phyloP scores from a whole-genome alignment of 1,284 basidiomycete species.

The Ustilago xerochloae region DNA sequence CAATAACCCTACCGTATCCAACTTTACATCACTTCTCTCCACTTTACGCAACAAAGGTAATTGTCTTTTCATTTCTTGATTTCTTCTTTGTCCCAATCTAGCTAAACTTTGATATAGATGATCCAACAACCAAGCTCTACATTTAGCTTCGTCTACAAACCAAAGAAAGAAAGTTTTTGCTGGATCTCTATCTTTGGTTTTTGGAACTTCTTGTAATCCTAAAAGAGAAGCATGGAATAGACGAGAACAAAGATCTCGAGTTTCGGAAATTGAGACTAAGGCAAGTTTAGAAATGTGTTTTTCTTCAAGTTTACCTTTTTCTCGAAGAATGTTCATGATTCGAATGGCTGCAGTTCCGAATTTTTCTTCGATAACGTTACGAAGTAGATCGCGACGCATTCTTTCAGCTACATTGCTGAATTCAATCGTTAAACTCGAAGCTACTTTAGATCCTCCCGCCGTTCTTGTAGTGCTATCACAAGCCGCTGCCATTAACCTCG shows the following conservation, averaged over 20 bases:
- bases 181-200: conserved; percentile 63
- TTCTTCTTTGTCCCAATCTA: conserved; percentile 50
- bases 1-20: conserved; percentile 49
- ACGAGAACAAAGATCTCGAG: conserved; percentile 81
- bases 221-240: conserved; percentile 70
- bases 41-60: conserved; percentile 54
- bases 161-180: conserved; percentile 66
- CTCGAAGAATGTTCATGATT: conserved; percentile 82
- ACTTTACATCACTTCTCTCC: conserved; percentile 61
- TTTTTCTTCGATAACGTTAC: conserved; percentile 82
- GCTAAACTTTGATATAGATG: conserved; percentile 61
- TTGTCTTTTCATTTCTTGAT: conserved; percentile 56
- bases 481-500: conserved; percentile 63
- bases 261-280: conserved; percentile 89
- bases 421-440: conserved; percentile 75
- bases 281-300: conserved; percentile 93
- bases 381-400: conserved; percentile 79
- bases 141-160: conserved; percentile 64
- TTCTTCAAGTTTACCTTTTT: conserved; percentile 95
- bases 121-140: conserved; percentile 62
- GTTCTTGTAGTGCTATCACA: conserved; percentile 50
- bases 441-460: conserved; percentile 50
- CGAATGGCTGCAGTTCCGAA: conserved; percentile 87
- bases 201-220: conserved; percentile 65
- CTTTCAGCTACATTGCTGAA: conserved; percentile 81